Percentiles rank a stretch among this genome's conserved stretches.
These are phyloP conservation scores for Neurospora sp. DNA, from an alignment of 2,329 filamentous ascomycete species.

Conservation along the genomic window DNA sequence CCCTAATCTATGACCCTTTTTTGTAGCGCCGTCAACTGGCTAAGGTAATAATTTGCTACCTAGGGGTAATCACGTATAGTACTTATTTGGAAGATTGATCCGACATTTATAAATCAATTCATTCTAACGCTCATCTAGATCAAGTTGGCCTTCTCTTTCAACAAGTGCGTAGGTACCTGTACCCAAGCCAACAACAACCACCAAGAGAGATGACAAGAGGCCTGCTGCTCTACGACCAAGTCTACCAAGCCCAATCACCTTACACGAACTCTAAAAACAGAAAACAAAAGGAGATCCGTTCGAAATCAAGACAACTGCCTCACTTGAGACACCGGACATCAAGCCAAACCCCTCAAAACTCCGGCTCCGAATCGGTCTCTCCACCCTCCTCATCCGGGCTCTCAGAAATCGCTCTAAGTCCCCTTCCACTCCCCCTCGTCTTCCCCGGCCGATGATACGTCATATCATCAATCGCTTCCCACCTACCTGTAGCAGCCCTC, in stretches of 20 bases:
- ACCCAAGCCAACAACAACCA: background rate
- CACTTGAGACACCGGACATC: background rate
- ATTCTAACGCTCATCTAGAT: background rate
- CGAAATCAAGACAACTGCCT: background rate
- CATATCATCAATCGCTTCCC: background rate
- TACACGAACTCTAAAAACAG: background rate
- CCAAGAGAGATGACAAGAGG: background rate
- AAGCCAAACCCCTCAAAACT: background rate
- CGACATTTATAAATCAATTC: background rate
- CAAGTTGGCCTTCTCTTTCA: background rate
- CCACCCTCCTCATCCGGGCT: background rate
- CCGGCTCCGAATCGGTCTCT: background rate
- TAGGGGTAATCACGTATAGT: background rate
- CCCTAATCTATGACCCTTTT: too few species aligned
- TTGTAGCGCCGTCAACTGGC: too few species aligned
- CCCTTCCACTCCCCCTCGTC: background rate
- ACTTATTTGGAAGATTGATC: background rate
- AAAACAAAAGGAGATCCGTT: background rate
- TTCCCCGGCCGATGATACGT: background rate
- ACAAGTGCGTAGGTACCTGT: background rate
- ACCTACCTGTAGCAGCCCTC: background rate
- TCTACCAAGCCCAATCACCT: background rate
- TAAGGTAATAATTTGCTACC: too few species aligned
- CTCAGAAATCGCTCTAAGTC: background rate
- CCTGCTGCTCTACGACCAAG: background rate